Conservation (phyloP, 2,329 filamentous ascomycete genomes). For the Scleromitrula shiraiana region DNA sequence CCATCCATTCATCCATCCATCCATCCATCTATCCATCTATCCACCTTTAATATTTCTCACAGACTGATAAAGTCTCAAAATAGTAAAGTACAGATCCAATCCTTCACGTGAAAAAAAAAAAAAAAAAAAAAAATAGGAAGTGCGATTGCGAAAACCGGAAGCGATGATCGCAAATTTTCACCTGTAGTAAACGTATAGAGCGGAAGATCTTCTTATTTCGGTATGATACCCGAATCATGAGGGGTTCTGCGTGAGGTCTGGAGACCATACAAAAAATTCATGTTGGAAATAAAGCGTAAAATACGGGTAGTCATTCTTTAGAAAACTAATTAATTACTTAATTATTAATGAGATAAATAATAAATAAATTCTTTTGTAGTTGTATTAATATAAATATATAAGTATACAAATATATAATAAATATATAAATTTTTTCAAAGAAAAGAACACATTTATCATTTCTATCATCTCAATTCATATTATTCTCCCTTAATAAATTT, state of each 20-base stretch:
- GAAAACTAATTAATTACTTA: too few relatives aligned
- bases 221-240: background rate
- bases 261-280: constrained; percentile 7
- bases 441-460: background rate
- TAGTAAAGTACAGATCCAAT: background rate
- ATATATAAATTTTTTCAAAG: too few relatives aligned
- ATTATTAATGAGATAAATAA: too few relatives aligned
- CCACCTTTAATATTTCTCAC: too few relatives aligned
- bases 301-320: background rate
- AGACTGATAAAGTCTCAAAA: too few relatives aligned
- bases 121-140: too few relatives aligned
- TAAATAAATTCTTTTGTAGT: too few relatives aligned
- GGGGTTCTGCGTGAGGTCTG: background rate
- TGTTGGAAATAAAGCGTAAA: constrained; percentile 1
- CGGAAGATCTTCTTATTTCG: background rate
- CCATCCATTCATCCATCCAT: too few relatives aligned
- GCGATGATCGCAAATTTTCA: background rate
- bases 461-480: background rate
- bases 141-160: background rate
- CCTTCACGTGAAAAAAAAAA: background rate
- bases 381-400: too few relatives aligned
- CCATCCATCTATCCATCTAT: too few relatives aligned
- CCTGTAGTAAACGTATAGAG: background rate
- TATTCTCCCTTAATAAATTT: too few relatives aligned
- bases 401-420: background rate